A percentile compares a stretch with the other conserved stretches of the same genome.
phyloP scores from a whole-genome alignment of 257 asterid genomes.

The Coffea eugenioides region DNA sequence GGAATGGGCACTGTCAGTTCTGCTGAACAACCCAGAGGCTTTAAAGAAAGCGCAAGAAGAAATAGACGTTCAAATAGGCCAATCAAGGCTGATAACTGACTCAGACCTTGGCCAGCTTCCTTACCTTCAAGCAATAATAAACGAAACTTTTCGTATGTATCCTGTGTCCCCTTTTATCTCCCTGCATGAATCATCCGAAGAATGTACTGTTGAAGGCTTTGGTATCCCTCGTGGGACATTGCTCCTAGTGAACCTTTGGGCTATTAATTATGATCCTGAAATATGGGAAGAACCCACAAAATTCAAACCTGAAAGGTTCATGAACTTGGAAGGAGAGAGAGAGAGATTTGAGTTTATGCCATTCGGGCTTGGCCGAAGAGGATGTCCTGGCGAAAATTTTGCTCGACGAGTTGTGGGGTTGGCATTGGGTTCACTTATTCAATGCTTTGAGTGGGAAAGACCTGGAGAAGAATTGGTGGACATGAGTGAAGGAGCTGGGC shows the following conservation, averaged over 20 bases:
- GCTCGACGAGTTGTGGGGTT: no score
- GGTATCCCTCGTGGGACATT: conserved; percentile 25
- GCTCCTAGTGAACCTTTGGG: not conserved
- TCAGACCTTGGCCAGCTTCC: conserved; percentile 35
- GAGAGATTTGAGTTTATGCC: conserved; percentile 45
- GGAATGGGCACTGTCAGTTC: conserved; percentile 64
- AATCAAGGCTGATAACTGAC: conserved; percentile 45
- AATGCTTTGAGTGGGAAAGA: conserved; percentile 30
- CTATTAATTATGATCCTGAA: conserved; percentile 13
- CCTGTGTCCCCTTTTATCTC: no score
- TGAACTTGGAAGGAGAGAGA: conserved; percentile 13
- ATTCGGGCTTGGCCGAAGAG: conserved; percentile 59
- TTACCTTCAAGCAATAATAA: no score
- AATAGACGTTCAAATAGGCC: conserved; percentile 40
- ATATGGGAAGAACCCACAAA: conserved; percentile 23
- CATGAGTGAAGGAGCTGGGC: no score
- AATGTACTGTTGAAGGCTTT: not conserved
- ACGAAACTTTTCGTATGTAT: no score
- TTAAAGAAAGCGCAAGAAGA: conserved; percentile 48
- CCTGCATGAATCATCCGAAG: no score
- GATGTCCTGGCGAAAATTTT: conserved; percentile 41
- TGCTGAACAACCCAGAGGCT: conserved; percentile 50
- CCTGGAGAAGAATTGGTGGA: no score
- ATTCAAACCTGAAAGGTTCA: conserved; percentile 35
- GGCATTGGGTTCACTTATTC: no score